Percentiles rank a stretch among this genome's conserved stretches.
phyloP scores from a whole-genome alignment of 2,329 filamentous ascomycete genomes.

The Xylaria sp. region DNA sequence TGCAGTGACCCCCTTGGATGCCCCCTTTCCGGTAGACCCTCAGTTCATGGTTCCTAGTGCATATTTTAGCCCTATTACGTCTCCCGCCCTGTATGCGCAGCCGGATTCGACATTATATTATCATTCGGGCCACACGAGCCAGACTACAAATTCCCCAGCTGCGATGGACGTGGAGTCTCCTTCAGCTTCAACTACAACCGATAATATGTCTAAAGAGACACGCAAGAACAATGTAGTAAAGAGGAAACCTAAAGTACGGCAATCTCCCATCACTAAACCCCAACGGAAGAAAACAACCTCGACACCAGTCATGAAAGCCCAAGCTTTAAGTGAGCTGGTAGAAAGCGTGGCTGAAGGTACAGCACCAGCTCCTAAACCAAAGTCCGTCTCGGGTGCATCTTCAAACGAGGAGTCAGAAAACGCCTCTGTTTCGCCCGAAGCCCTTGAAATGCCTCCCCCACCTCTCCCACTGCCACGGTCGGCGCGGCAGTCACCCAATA shows the following conservation, averaged over 20 bases:
- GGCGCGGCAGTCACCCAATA: conserved; percentile 73
- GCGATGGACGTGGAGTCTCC: conserved; percentile 66
- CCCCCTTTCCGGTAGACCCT: conserved; percentile 70
- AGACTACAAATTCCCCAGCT: conserved; percentile 64
- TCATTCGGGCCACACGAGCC: conserved; percentile 53
- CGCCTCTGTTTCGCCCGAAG: conserved; percentile 72
- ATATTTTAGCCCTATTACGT: conserved; percentile 86
- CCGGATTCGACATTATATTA: conserved; percentile 61
- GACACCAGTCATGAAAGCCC: conserved; percentile 67
- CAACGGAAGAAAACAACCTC: conserved; percentile 65
- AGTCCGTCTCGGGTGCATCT: conserved; percentile 52
- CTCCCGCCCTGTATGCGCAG: conserved; percentile 81
- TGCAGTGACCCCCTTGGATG: conserved; percentile 83
- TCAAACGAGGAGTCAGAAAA: conserved; percentile 69
- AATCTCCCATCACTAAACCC: conserved; percentile 79
- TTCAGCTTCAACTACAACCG: conserved; percentile 53
- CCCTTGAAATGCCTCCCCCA: conserved; percentile 73
- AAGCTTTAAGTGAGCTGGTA: conserved; percentile 64
- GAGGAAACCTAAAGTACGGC: conserved; percentile 67
- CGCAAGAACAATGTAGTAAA: conserved; percentile 65
- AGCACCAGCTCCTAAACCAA: conserved; percentile 42
- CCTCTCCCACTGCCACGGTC: conserved; percentile 74
- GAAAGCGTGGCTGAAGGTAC: conserved; percentile 55
- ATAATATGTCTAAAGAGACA: conserved; percentile 63
- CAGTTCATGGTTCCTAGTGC: conserved; percentile 73